Evolutionary conservation across 2,329 filamentous ascomycete genomes (phyloP), one percentile per base, ranked within the genome.

Genomic region (Cytospora mali): DNA sequence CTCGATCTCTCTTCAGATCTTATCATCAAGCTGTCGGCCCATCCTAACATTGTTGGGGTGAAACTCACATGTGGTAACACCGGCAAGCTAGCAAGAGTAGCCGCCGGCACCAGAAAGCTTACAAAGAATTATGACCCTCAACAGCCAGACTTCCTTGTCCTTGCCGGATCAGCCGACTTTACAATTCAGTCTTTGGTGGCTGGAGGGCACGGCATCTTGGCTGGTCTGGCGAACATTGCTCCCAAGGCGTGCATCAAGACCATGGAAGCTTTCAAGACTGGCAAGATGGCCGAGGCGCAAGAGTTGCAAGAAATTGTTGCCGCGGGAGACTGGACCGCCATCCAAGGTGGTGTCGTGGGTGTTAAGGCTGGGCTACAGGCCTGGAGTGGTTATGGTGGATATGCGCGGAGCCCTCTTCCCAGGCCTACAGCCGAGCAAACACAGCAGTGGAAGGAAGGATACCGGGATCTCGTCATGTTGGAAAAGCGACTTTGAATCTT

Each of bases 151-250:
- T 92, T 92, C 75, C 78, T 91, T 71, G 88, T 88, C 67, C 83
- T 92, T 70, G 89, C 88, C 27, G 89, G 89, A 58, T 90, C 87
- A 2, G 87, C 88, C 55, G 89, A 92, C 75, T 91, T 92, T 74
- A 83, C 87, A 3, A 77, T 92, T 52, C 88, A 89, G 71, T 87
- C 87, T 0, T 73, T 92, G 46, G 80, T 88, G 35, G 88, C 82
- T 9, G 89, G 89, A 50, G 88, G 87, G 10, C 86, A 88, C 61
- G 90, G 90, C 59, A 85, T 91, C 69, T 86, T 93, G 61, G 88
- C 86, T 28, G 90, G 89, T 6, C 81, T 91, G 65, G 90, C 84
- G 69, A 92, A 92, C 75, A 82, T 92, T 57, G 83, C 87, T 2
- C 89, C 89, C 33, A 87, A 84, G 70, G 81, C 87, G 14, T 90